Evolutionary conservation across 2,329 filamentous ascomycete genomes (phyloP).

Genomic region (Pyrenophora tritici-repentis): DNA sequence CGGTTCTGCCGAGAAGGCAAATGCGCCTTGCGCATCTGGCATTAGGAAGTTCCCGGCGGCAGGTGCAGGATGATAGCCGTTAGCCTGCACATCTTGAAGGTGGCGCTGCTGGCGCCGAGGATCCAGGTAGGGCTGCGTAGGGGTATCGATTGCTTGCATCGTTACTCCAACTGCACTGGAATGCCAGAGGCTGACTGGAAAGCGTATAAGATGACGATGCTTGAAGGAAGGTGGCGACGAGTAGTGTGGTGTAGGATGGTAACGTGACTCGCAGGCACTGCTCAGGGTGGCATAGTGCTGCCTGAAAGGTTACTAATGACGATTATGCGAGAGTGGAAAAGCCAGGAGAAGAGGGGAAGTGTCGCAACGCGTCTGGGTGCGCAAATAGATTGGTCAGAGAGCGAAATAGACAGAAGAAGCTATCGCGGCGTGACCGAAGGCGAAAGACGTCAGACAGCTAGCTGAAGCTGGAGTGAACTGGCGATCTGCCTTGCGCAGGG

Average conservation of each 20-base stretch:
- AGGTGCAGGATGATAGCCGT: slow-evolving; percentile 29
- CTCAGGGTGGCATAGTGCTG: slow-evolving; percentile 44
- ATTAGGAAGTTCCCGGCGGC: slow-evolving; percentile 33
- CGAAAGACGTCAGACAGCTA: slow-evolving; percentile 31
- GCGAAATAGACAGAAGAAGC: slow-evolving; percentile 24
- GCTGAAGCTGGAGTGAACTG: slow-evolving; percentile 20
- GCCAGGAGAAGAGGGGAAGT: slow-evolving; percentile 15
- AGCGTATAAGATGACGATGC: slow-evolving; percentile 10
- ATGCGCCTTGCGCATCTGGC: slow-evolving; percentile 41
- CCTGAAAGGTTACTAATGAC: slow-evolving; percentile 27
- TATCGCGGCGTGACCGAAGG: slow-evolving; percentile 29
- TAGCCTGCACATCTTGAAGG: slow-evolving; percentile 38
- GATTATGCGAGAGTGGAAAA: slow-evolving; percentile 24
- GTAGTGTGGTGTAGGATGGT: slow-evolving; percentile 22
- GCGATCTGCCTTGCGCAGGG: slow-evolving; percentile 42
- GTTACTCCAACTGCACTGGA: slow-evolving; percentile 18
- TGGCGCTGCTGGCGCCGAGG: slow-evolving; percentile 44
- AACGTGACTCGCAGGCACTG: slow-evolving; percentile 37
- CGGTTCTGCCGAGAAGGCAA: slow-evolving; percentile 45
- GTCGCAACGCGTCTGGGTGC: slow-evolving; percentile 22
- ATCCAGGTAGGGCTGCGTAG: slow-evolving; percentile 41
- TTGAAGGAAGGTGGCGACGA: slow-evolving; percentile 13
- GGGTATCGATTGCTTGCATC: slow-evolving; percentile 42
- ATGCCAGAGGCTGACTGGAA: slow-evolving; percentile 29
- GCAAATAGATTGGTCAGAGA: slow-evolving; percentile 20